Percentiles rank a stretch among this genome's conserved stretches.
Evolutionary conservation across 352 stramenopile species (phyloP).

Genomic region (Elongisporangium senticosum): DNA sequence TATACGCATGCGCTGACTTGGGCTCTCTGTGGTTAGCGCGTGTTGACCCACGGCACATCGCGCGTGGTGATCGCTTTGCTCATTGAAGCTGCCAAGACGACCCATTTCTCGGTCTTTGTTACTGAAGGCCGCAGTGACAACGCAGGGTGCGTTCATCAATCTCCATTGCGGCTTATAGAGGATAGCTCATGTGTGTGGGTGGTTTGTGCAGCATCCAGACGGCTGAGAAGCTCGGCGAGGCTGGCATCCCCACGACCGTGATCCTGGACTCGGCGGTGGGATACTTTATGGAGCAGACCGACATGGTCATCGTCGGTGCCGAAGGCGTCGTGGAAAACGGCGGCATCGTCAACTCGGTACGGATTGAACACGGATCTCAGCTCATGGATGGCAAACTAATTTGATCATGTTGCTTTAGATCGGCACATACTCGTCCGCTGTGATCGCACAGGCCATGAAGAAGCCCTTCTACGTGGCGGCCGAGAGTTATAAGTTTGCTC

Average conservation of each 20-base stretch:
- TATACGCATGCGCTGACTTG: too few species aligned
- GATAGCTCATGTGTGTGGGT: slow-evolving; percentile 3
- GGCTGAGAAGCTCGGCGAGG: slow-evolving; percentile 76
- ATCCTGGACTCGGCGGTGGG: slow-evolving; percentile 94
- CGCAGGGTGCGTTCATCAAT: slow-evolving; percentile 56
- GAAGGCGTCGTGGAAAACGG: slow-evolving; percentile 97
- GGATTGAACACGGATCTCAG: too few species aligned
- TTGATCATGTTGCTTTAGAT: slow-evolving; percentile 40
- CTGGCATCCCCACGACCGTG: slow-evolving; percentile 92
- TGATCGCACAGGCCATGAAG: slow-evolving; percentile 93
- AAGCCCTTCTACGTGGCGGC: slow-evolving; percentile 98
- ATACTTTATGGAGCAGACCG: slow-evolving; percentile 94
- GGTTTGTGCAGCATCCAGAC: slow-evolving; percentile 38
- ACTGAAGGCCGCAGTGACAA: slow-evolving; percentile 91
- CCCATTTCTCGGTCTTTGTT: slow-evolving; percentile 93
- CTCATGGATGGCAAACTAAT: too few species aligned
- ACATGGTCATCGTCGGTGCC: slow-evolving; percentile 95
- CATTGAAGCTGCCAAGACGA: slow-evolving; percentile 85
- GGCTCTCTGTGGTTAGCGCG: slow-evolving; percentile 32
- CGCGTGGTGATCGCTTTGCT: slow-evolving; percentile 91
- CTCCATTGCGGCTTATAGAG: not conserved
- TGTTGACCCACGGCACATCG: slow-evolving; percentile 93
- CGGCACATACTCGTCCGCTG: slow-evolving; percentile 93
- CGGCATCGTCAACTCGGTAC: slow-evolving; percentile 95
- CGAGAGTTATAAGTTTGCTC: slow-evolving; percentile 98